A percentile compares a stretch with the other conserved stretches of the same genome.
Evolutionary conservation across 305 asterid species (phyloP).

Genomic region (Fraxinus sp.): DNA sequence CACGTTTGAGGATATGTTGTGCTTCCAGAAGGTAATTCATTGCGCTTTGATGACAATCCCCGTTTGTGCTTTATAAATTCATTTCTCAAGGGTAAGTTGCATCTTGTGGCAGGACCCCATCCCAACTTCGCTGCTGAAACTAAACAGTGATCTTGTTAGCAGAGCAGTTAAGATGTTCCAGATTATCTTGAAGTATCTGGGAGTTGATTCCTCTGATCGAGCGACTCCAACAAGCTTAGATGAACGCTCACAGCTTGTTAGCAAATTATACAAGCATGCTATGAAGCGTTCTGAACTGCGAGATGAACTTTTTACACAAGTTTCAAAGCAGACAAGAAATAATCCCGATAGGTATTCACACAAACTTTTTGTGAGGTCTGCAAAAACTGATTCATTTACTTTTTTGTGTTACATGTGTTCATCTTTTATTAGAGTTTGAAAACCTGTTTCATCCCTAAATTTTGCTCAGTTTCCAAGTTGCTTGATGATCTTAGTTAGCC

Average conservation of each 20-base stretch:
- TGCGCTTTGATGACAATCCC: conserved; percentile 19
- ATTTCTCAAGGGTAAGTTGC: conserved; percentile 31
- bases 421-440: conserved; percentile 4
- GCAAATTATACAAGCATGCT: conserved; percentile 85
- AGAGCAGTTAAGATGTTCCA: conserved; percentile 91
- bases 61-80: conserved; percentile 14
- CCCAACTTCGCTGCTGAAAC: conserved; percentile 80
- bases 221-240: conserved; percentile 53
- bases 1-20: conserved; percentile 94
- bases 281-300: conserved; percentile 91
- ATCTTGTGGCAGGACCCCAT: conserved; percentile 71
- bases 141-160: conserved; percentile 67
- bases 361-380: conserved; percentile 8
- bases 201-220: conserved; percentile 77
- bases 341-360: conserved; percentile 73
- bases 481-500: conserved; percentile 23
- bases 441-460: conserved; percentile 4
- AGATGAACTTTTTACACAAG: conserved; percentile 89
- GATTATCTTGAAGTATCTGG: conserved; percentile 80
- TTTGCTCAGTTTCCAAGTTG: background rate
- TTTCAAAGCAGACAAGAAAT: conserved; percentile 89
- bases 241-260: conserved; percentile 75
- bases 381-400: conserved; percentile 7
- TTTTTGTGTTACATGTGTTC: background rate
- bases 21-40: conserved; percentile 71